Evolutionary conservation across 169 alveolate genomes (phyloP).

Genomic region (Haemoproteus tartakovskyi): DNA sequence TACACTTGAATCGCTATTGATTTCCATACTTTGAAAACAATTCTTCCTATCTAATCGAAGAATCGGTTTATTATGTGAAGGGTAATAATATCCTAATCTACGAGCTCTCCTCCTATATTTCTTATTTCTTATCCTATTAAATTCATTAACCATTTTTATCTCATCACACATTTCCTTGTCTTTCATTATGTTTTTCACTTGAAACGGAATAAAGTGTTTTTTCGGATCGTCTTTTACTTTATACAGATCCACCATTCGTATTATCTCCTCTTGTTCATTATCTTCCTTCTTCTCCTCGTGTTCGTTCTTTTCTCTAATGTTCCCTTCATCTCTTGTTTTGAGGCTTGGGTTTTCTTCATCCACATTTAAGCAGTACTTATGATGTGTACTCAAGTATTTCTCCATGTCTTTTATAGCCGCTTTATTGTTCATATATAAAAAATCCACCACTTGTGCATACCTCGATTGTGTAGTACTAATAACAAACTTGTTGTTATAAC

Average conservation of each 20-base stretch:
- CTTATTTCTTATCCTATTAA: conserved; percentile 18
- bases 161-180: conserved; percentile 26
- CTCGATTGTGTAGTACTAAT: conserved; percentile 51
- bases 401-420: conserved; percentile 38
- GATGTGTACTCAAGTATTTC: too few species aligned
- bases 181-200: conserved; percentile 18
- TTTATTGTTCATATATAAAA: conserved; percentile 54
- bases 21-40: conserved; percentile 10
- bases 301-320: too few species aligned
- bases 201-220: conserved; percentile 6
- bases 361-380: too few species aligned
- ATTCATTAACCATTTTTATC: conserved; percentile 40
- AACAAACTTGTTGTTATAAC: conserved; percentile 43
- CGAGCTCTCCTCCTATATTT: not conserved
- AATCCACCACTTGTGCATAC: conserved; percentile 31
- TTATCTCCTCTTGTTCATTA: too few species aligned
- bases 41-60: not conserved
- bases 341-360: too few species aligned
- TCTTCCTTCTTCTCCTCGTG: not conserved
- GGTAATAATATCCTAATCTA: too few species aligned
- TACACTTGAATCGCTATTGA: conserved; percentile 42
- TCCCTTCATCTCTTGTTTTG: too few species aligned
- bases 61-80: too few species aligned
- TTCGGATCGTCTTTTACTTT: too few species aligned
- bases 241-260: too few species aligned